phyloP scores from a whole-genome alignment of 169 alveolate species.

The Eimeria sp. region DNA sequence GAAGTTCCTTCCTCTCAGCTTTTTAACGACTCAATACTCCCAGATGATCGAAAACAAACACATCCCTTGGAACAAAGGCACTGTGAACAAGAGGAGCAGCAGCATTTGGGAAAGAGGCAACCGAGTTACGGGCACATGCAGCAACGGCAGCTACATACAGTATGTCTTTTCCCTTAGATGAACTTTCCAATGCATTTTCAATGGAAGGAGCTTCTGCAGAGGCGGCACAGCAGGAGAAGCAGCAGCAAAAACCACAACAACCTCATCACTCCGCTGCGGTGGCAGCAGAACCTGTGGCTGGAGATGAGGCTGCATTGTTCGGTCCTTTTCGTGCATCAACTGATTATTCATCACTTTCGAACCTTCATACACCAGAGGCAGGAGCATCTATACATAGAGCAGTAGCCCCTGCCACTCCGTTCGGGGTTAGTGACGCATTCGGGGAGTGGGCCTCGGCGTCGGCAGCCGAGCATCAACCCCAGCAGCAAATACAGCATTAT shows the following conservation, averaged over 20 bases:
- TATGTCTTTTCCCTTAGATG: conserved; percentile 9
- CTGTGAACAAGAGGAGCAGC: not conserved
- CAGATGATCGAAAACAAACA: not conserved
- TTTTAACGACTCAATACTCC: not conserved
- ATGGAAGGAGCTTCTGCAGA: not conserved
- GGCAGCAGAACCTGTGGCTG: not conserved
- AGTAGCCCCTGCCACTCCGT: not conserved
- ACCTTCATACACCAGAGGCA: not conserved
- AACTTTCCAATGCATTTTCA: not conserved
- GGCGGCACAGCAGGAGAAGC: conserved; percentile 10
- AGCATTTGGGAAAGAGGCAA: not conserved
- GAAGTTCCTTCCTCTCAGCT: not conserved
- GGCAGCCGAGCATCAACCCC: not conserved
- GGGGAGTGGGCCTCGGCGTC: conserved; percentile 49
- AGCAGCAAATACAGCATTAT: conserved; percentile 11
- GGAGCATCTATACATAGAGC: not conserved
- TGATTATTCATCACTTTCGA: not conserved
- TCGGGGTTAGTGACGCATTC: conserved; percentile 25
- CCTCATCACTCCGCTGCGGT: not conserved
- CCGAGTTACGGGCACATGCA: conserved; percentile 12
- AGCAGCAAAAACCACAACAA: not conserved
- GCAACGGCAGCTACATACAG: conserved; percentile 1
- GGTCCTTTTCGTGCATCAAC: conserved; percentile 40
- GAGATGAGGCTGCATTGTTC: not conserved
- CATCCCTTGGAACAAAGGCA: not conserved